Percentiles rank a stretch among this genome's conserved stretches.
phyloP scores from a whole-genome alignment of 225 moss, liverwort and hornwort genomes.

The Thuidium tamariscinum region DNA sequence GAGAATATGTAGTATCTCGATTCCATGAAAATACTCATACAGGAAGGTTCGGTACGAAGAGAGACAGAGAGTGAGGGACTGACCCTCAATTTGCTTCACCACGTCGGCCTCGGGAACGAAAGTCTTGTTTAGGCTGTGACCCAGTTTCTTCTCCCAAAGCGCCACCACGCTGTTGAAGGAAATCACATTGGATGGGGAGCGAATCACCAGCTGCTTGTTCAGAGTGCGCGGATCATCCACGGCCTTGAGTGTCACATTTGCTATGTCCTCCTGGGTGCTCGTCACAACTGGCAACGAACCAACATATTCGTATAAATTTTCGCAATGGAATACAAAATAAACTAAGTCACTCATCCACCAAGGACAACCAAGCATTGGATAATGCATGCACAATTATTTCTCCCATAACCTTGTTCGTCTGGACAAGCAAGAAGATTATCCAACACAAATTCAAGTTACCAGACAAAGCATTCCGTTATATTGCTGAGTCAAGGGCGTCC shows the following conservation, averaged over 20 bases:
- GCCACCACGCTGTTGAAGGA: background rate
- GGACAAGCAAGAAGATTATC: background rate
- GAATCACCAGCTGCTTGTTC: conserved; percentile 5
- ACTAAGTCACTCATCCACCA: no score
- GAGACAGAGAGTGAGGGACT: background rate
- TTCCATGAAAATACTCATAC: background rate
- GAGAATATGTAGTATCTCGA: background rate
- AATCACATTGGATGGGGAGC: background rate
- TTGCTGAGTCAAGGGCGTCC: background rate
- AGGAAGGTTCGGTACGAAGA: background rate
- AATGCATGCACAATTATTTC: background rate
- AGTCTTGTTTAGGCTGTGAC: background rate
- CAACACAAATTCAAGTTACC: no score
- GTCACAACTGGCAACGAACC: background rate
- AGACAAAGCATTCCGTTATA: background rate
- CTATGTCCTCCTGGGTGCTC: background rate
- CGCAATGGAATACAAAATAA: background rate
- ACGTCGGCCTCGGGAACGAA: background rate
- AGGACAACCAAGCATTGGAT: background rate
- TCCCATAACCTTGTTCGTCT: no score
- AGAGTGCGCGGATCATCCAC: background rate
- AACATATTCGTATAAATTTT: background rate
- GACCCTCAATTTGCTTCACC: conserved; percentile 3
- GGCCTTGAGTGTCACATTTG: background rate
- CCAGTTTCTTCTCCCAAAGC: conserved; percentile 13